Percentiles rank a stretch among this genome's conserved stretches.
These are phyloP conservation scores for Lentinus tigrinus DNA, from an alignment of 768 basidiomycete species.

Conservation along the genomic window DNA sequence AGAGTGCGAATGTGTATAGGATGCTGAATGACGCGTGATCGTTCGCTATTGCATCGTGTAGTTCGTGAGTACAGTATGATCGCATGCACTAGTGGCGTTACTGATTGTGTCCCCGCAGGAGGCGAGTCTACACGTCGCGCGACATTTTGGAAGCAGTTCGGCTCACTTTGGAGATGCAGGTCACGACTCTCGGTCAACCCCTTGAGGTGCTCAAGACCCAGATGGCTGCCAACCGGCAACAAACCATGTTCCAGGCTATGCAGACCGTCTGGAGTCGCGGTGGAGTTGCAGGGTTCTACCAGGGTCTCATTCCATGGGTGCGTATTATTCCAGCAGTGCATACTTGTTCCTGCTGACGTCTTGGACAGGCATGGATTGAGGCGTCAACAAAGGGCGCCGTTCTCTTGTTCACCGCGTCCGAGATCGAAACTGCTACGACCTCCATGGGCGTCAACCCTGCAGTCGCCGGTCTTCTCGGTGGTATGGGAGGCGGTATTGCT, in stretches of 20 bases:
- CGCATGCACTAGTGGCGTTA: slow-evolving; percentile 22
- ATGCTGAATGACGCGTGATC: slow-evolving; percentile 10
- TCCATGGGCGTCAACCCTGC: slow-evolving; percentile 75
- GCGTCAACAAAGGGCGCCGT: slow-evolving; percentile 98
- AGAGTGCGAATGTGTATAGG: slow-evolving; percentile 1
- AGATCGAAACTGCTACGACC: slow-evolving; percentile 76
- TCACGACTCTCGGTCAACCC: slow-evolving; percentile 97
- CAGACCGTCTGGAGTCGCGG: slow-evolving; percentile 90
- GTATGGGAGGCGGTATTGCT: slow-evolving; percentile 95
- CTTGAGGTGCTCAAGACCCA: slow-evolving; percentile 98
- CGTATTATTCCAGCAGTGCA: slow-evolving; percentile 24
- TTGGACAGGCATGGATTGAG: slow-evolving; percentile 92
- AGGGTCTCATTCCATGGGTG: slow-evolving; percentile 99
- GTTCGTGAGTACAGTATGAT: slow-evolving; percentile 32
- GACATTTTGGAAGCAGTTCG: neutral
- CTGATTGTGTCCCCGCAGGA: slow-evolving; percentile 47
- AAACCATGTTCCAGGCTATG: slow-evolving; percentile 86
- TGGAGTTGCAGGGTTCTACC: slow-evolving; percentile 88
- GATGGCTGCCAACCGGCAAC: slow-evolving; percentile 96
- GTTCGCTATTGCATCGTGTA: slow-evolving; percentile 13
- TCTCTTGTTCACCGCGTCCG: slow-evolving; percentile 92
- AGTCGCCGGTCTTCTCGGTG: slow-evolving; percentile 85
- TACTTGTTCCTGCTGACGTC: neutral
- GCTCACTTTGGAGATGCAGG: slow-evolving; percentile 44
- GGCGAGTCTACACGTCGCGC: slow-evolving; percentile 47